These are phyloP conservation scores for Gossypium arboreum DNA, from an alignment of 345 rosid species.

Conservation along the genomic window DNA sequence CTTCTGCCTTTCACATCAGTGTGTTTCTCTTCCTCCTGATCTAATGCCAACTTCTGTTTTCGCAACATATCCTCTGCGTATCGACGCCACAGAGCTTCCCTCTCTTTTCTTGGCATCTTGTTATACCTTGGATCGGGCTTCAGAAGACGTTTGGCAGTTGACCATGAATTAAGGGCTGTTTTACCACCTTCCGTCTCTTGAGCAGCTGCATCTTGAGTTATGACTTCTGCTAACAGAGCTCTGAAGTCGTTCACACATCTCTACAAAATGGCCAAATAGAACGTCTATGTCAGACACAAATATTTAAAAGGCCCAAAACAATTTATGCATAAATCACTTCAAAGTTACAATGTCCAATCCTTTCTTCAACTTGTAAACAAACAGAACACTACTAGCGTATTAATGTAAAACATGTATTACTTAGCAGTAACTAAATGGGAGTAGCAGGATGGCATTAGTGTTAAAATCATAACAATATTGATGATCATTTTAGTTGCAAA, in stretches of 20 bases:
- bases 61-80: slow-evolving; percentile 55
- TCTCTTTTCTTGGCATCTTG: slow-evolving; percentile 83
- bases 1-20: slow-evolving; percentile 43
- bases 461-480: not conserved
- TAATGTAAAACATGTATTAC: not conserved
- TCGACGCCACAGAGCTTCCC: slow-evolving; percentile 77
- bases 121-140: slow-evolving; percentile 72
- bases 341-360: not conserved
- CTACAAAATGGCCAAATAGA: slow-evolving; percentile 30
- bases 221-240: slow-evolving; percentile 62
- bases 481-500: slow-evolving; percentile 1
- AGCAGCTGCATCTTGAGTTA: slow-evolving; percentile 66
- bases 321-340: not conserved
- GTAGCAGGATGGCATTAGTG: not conserved
- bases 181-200: slow-evolving; percentile 68
- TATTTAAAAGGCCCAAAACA: not conserved
- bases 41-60: slow-evolving; percentile 47
- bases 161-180: slow-evolving; percentile 84
- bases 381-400: not conserved
- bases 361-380: not conserved
- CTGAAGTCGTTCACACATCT: slow-evolving; percentile 65
- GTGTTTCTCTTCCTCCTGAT: slow-evolving; percentile 44
- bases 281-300: not conserved
- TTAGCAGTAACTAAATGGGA: not conserved
- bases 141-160: slow-evolving; percentile 72